Evolutionary conservation across 164 flowering plant species (phyloP), one percentile per base, ranked within the genome.

Genomic region (Annona cherimola): DNA sequence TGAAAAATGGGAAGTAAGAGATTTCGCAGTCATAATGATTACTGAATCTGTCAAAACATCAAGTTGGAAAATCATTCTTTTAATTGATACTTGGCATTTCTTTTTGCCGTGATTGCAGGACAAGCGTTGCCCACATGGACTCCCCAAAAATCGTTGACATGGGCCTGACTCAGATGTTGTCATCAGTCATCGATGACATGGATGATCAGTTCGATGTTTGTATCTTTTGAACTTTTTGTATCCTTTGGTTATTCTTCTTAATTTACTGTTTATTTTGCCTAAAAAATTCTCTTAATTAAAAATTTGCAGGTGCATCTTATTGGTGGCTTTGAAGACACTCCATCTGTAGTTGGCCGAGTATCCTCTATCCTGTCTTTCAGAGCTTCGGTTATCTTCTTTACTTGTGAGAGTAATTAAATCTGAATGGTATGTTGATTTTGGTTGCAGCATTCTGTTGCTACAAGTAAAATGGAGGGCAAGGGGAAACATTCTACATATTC

Each of bases 121-220:
- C 86, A 62, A 89, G 97, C 60, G 82, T 95, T 77, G 92, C 92
- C 14, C 99, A 95, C 76, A 67, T 95, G 91, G 99, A 95, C 80
- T 83, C 87, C 72, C 89, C 96, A 20, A 12, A 72, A 14, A 72
- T 89, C 78, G 94, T 93, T 44, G 84, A 89, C 70, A 40, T 68
- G 64, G 99, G 97, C 67, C 81, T 95, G 39, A 69, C 61, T 46
- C 96, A 90, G 78, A 91, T 95, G 96, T 72, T 95, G 73, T 77
- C 94, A 0, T 75, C 76, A 39, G 63, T 87, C 69, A 75, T 82
- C 70, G 86, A 84, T 80, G 73, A 68, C 71, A 55, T 50, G 66
- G 87, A 84, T 74, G 81, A 72, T 26, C 81, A 78, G 62, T 73
- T 93, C 72, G 97, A 95, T 84, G 99, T 94, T 50, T 16, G 57